Evolutionary conservation across 495 filamentous ascomycete genomes (phyloP).

Genomic region (Neurospora sp.): DNA sequence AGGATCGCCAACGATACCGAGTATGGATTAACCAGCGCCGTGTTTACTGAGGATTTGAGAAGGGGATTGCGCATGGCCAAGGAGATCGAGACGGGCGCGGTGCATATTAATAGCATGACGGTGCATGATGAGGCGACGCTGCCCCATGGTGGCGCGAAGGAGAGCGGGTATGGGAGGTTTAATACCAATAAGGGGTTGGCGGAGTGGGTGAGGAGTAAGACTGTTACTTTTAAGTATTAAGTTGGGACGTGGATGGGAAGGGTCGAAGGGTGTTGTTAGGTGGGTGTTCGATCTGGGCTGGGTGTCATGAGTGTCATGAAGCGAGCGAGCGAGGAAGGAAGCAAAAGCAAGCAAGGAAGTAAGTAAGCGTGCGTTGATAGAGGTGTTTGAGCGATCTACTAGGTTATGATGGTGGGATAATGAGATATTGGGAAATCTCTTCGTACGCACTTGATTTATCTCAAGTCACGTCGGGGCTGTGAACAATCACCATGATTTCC

Average conservation of each 20-base stretch:
- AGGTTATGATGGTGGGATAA: too few species aligned
- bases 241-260: background rate
- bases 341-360: background rate
- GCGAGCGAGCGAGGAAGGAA: background rate
- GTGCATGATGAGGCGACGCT: slow-evolving; percentile 73
- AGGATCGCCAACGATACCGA: slow-evolving; percentile 71
- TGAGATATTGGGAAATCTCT: too few species aligned
- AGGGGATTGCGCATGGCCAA: slow-evolving; percentile 64
- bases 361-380: background rate
- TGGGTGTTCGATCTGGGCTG: background rate
- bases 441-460: background rate
- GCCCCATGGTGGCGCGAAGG: slow-evolving; percentile 81
- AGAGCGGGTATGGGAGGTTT: slow-evolving; percentile 68
- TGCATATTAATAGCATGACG: slow-evolving; percentile 82
- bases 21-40: slow-evolving; percentile 72
- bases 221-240: slow-evolving; percentile 56
- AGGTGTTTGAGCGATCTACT: background rate
- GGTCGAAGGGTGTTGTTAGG: background rate
- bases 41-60: slow-evolving; percentile 76
- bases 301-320: background rate
- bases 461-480: background rate
- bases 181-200: slow-evolving; percentile 38
- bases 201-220: slow-evolving; percentile 82
- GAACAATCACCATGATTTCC: background rate
- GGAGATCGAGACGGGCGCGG: slow-evolving; percentile 68